A percentile compares a stretch with the other conserved stretches of the same genome.
Conservation (phyloP, 768 basidiomycete species). For the Albatrellus ellisii region DNA sequence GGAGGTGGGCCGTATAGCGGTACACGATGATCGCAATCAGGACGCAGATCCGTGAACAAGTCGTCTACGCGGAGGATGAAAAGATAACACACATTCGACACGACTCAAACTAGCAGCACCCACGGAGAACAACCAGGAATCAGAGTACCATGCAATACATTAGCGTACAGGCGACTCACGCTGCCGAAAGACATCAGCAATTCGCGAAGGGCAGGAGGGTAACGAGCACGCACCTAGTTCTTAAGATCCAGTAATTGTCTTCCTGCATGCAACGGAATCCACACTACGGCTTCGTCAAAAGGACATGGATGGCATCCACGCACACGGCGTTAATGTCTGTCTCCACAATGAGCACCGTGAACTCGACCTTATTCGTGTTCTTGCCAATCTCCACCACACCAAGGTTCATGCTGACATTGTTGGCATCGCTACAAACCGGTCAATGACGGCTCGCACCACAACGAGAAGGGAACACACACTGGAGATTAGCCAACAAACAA, state of each 20-base stretch:
- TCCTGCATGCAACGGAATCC: slow-evolving; percentile 58
- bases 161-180: slow-evolving; percentile 9
- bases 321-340: slow-evolving; percentile 85
- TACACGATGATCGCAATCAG: slow-evolving; percentile 59
- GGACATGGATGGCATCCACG: slow-evolving; percentile 78
- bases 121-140: slow-evolving; percentile 21
- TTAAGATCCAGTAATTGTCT: slow-evolving; percentile 80
- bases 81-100: slow-evolving; percentile 55
- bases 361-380: slow-evolving; percentile 77
- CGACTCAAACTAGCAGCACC: slow-evolving; percentile 81
- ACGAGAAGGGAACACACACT: slow-evolving; percentile 22
- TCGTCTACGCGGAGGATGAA: neutral
- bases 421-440: slow-evolving; percentile 49
- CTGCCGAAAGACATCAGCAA: neutral
- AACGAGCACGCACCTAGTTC: slow-evolving; percentile 54
- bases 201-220: neutral
- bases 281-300: slow-evolving; percentile 68
- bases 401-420: slow-evolving; percentile 73
- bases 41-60: slow-evolving; percentile 8
- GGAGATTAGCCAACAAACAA: slow-evolving; percentile 70
- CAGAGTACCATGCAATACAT: slow-evolving; percentile 14
- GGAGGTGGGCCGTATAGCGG: slow-evolving; percentile 17
- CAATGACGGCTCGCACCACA: neutral
- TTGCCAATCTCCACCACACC: slow-evolving; percentile 61
- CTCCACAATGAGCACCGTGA: slow-evolving; percentile 72